Evolutionary conservation across 2,329 filamentous ascomycete species (phyloP), one percentile per base, ranked within the genome.

Genomic region (Calonectria multiphialidica): DNA sequence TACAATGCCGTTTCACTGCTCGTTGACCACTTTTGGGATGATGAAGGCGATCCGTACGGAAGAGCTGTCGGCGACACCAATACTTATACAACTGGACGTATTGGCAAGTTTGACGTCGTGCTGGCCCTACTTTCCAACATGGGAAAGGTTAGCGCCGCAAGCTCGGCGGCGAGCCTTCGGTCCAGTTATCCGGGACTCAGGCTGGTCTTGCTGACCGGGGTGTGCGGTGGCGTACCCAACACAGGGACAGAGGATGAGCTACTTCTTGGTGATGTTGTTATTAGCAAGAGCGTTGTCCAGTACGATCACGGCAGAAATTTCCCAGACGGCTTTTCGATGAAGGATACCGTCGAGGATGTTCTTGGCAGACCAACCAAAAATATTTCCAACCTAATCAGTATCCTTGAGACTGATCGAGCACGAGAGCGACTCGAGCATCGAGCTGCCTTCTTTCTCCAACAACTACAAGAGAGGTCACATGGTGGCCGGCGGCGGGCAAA

Each of bases 171-270:
- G 1, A 79, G 75, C 37, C 68, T 85, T 7, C 77, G 79, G 0
- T 76, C 75, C 9, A 86, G 82, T 63, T 87, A 83, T 63, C 64
- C 66, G 0, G 67, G 71, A 7, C 59, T 87, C 18, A 76, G 75
- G 42, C 72, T 85, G 0, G 82, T 75, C 3, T 64, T 87, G 1
- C 50, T 86, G 1, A 83, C 84, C 3, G 85, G 85, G 1, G 76
- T 86, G 1, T 86, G 84, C 67, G 85, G 83, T 8, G 84, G 80
- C 16, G 77, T 81, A 7, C 83, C 84, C 15, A 53, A 50, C 13
- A 16, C 35, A 23, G 66, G 62, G 2, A 45, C 50, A 3, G 45
- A 49, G 21, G 21, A 78, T 81, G 64, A 61, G 30, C 74, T 79
- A 13, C 33, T 81, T 2, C 74, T 84, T 0, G 81, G 83, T 12